Conservation (phyloP, 495 filamentous ascomycete genomes). For the Podospora pseudopauciseta region DNA sequence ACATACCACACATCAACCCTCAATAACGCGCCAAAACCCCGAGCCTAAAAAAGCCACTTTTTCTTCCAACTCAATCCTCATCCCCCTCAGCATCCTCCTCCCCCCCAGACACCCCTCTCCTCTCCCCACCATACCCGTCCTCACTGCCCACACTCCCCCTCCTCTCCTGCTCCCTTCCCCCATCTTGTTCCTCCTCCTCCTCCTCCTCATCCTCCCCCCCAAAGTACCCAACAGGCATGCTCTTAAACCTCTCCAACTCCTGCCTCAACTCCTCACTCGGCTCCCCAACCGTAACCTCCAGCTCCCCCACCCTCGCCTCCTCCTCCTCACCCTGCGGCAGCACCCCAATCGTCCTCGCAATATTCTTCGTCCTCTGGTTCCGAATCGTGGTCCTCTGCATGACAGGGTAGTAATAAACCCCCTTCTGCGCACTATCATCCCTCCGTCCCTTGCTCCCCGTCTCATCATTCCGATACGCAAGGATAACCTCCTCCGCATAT, state of each 20-base stretch:
- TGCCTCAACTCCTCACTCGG: constrained; percentile 38
- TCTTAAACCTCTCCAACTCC: constrained; percentile 39
- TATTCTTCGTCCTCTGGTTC: constrained; percentile 55
- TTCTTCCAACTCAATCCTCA: constrained; percentile 23
- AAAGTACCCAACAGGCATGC: constrained; percentile 40
- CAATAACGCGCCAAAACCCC: too few species aligned
- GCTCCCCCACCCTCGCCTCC: constrained; percentile 42
- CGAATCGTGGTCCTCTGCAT: constrained; percentile 59
- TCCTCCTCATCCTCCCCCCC: constrained; percentile 23
- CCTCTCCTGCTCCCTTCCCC: constrained; percentile 17
- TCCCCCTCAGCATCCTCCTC: constrained; percentile 29
- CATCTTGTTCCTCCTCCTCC: constrained; percentile 3
- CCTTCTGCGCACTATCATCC: constrained; percentile 50
- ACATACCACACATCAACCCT: too few species aligned
- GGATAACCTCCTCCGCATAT: constrained; percentile 53
- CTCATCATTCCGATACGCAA: constrained; percentile 47
- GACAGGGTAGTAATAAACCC: constrained; percentile 88
- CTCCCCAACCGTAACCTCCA: constrained; percentile 43
- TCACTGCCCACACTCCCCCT: constrained; percentile 1
- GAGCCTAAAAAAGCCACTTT: background rate
- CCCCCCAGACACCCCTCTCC: background rate
- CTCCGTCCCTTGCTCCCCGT: constrained; percentile 19
- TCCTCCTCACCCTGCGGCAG: constrained; percentile 30
- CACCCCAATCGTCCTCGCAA: constrained; percentile 44
- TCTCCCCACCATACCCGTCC: constrained; percentile 6